Evolutionary conservation across 306 rosid genomes (phyloP), one percentile per base, ranked within the genome.

Genomic region (Malus domestica): DNA sequence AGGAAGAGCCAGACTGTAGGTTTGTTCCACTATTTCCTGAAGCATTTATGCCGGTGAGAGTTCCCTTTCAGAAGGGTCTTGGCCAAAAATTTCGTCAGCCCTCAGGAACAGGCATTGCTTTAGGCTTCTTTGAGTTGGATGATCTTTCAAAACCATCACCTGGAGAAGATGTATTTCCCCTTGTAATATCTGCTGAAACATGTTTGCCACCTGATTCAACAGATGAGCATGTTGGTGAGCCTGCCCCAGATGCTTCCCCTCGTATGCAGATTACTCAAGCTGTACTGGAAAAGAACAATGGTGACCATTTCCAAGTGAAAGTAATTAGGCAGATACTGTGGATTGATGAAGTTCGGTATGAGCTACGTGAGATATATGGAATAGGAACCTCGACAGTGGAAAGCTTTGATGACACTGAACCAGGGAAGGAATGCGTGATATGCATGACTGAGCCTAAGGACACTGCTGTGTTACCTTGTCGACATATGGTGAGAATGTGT

Each of bases 361-460:
- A 91, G 85, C 79, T 93, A 71, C 91, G 93, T 67, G 97, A 93
- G 79, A 69, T 93, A 79, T 93, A 81, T 68, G 98, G 98, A 79
- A 88, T 93, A 58, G 90, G 86, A 82, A 88, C 77, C 81, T 93
- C 96, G 10, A 75, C 83, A 4, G 80, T 77, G 14, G 85, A 85
- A 78, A 86, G 83, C 81, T 88, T 89, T 79, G 84, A 80, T 40
- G 92, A 91, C 78, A 79, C 33, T 78, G 96, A 89, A 80, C 71
- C 91, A 2, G 96, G 92, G 69, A 87, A 87, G 87, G 98, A 89
- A 86, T 93, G 98, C 76, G 96, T 91, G 42, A 89, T 93, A 68
- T 93, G 98, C 93, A 85, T 93, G 91, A 88, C 96, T 13, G 98
- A 93, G 83, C 97, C 96, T 65, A 93, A 88, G 85, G 96, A 88